Evolutionary conservation across 805 yeast genomes (phyloP), one percentile per base, ranked within the genome.

Genomic region (Saitoella complicata): DNA sequence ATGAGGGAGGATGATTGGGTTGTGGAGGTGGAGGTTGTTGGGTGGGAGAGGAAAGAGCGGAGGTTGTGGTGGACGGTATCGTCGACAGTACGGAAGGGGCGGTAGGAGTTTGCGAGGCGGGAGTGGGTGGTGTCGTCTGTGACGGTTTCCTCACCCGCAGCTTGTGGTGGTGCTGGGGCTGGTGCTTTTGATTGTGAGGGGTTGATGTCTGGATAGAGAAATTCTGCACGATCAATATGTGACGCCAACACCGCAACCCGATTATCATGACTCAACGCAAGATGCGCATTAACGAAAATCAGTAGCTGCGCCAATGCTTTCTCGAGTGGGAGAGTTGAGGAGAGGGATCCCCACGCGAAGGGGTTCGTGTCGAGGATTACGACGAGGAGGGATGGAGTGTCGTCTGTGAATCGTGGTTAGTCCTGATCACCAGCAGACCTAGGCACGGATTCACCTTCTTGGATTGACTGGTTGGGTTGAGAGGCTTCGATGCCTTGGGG

Each of bases 201-300:
- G 21, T 21, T 2, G 21, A 21, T 21, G 4, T 21, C 21, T 4
- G 97, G 97, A 55, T 77, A 84, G 21, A 88, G 57, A 51, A 80
- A 73, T 51, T 66, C 65, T 0, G 93, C 76, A 0, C 88, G 84
- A 9, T 64, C 61, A 1, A 84, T 72, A 51, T 84, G 80, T 13
- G 84, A 78, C 1, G 84, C 80, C 37, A 87, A 72, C 10, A 88
- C 73, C 2, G 91, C 80, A 7, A 88, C 93, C 55, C 74, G 74
- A 59, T 91, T 91, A 35, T 86, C 75, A 52, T 81, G 82, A 60
- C 83, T 83, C 42, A 84, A 68, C 0, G 97, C 78, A 40, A 91
- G 59, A 59, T 91, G 98, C 1, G 94, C 86, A 59, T 91, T 91
- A 43, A 87, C 59, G 55, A 80, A 77, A 29, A 91, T 85, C 32